Base-by-base conservation (phyloP, 345 rosid genomes). In the Luvunga scandens region DNA sequence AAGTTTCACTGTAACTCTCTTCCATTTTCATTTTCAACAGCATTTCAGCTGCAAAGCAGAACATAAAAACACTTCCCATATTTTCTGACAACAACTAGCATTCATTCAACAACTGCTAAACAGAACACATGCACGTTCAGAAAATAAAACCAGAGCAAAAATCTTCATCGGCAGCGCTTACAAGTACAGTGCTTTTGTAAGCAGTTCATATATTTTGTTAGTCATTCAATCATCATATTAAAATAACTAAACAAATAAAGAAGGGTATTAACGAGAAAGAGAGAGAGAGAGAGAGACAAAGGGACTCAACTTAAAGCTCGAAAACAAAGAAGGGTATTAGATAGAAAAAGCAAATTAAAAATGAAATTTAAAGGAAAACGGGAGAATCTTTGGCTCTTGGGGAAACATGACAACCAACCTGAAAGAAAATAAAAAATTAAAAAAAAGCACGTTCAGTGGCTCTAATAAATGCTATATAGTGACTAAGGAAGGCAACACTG, bases 141-240 rank as follows among this genome's bases (percentile, higher is more conserved):
- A 42, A 33, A n/a, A 72, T 9, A 48, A 48, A 53, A 30, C 36
- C 13, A 27, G 5, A 71, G 3, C 31, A 42, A 39, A 24, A 24
- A 42, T 70, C 36, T 45, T 48, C 14, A 34, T 31, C 16, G 67
- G 42, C 36, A 55, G 42, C 36, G 62, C 69, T 65, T 69, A 16
- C 68, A 70, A 55, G 73, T 65, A 69, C 62, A 19, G 70, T 73
- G 68, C 24, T 74, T 50, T 25, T 73, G 77, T 48, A 48, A 33
- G 78, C 50, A 36, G 30, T 78, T 53, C 71, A 60, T 33, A 61
- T 21, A 9, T 38, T 4, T 36, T 50, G 60, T 67, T 48, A 72
- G 28, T 39, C 30, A 21, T 24, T 60, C 61, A 72, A 60, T 62
- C 60, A 66, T 50, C 71, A 28, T 42, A 66, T 45, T 45, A 45